Conservation (phyloP, 257 asterid species). For the Linderniella brevidens region DNA sequence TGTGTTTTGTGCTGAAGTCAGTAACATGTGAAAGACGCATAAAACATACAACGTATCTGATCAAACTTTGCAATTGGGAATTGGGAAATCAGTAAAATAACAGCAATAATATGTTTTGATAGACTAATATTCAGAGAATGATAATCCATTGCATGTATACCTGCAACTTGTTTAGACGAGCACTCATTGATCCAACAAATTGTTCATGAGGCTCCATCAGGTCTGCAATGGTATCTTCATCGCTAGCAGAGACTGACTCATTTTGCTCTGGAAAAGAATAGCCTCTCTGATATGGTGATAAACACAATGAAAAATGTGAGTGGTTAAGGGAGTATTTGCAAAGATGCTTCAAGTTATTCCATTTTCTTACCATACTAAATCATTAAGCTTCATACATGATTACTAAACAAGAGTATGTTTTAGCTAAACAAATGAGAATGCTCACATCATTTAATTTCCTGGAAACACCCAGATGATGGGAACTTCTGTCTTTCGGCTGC, state of each 20-base stretch:
- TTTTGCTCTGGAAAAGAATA: slow-evolving; percentile 28
- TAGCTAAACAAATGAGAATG: not conserved
- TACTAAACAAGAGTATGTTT: not conserved
- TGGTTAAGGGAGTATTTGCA: slow-evolving; percentile 4
- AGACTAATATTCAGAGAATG: too few relatives aligned
- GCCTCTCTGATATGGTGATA: slow-evolving; percentile 31
- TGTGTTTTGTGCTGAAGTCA: too few relatives aligned
- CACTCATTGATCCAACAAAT: slow-evolving; percentile 70
- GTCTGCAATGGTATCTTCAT: slow-evolving; percentile 65
- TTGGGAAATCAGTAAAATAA: too few relatives aligned
- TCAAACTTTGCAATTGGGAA: too few relatives aligned
- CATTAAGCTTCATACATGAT: not conserved
- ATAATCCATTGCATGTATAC: slow-evolving; percentile 17
- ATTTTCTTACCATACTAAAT: not conserved
- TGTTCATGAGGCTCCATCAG: slow-evolving; percentile 65
- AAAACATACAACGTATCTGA: too few relatives aligned
- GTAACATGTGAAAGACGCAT: too few relatives aligned
- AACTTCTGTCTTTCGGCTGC: slow-evolving; percentile 59
- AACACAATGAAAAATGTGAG: slow-evolving; percentile 9
- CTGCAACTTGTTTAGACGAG: slow-evolving; percentile 85
- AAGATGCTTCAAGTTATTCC: not conserved
- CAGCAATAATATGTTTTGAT: too few relatives aligned
- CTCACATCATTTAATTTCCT: slow-evolving; percentile 31
- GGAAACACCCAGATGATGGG: slow-evolving; percentile 29
- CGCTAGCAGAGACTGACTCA: slow-evolving; percentile 43